Evolutionary conservation across 495 filamentous ascomycete species (phyloP).

Genomic region (Echria macrotheca): DNA sequence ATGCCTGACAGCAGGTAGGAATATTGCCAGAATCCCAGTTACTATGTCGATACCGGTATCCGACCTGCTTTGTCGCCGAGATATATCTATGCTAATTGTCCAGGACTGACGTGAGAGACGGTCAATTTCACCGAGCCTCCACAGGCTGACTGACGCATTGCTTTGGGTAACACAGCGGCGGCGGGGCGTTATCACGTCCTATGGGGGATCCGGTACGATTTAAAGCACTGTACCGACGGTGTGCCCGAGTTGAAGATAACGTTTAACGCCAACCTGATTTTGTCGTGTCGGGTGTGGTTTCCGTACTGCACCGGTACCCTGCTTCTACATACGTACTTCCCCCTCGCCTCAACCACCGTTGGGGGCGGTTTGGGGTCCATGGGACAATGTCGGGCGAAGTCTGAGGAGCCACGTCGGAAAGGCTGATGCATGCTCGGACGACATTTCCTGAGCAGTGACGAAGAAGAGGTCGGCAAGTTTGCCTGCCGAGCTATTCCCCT

Average conservation of each 20-base stretch:
- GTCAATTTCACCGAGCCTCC: no score
- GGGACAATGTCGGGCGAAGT: no score
- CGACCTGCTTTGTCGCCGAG: no score
- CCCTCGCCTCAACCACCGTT: not conserved
- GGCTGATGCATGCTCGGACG: no score
- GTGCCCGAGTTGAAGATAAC: not conserved
- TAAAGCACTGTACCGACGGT: not conserved
- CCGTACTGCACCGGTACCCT: constrained; percentile 2
- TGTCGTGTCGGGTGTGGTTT: not conserved
- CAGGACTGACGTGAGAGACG: constrained; percentile 4
- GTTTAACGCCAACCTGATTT: not conserved
- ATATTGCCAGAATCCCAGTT: no score
- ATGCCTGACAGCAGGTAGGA: no score
- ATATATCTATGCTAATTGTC: not conserved
- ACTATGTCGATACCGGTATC: not conserved
- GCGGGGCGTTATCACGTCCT: no score
- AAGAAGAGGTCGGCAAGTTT: no score
- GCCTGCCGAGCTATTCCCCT: no score
- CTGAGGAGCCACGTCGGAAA: not conserved
- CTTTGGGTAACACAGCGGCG: no score
- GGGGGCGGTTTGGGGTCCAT: constrained; percentile 1
- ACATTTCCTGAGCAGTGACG: no score
- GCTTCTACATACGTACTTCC: not conserved
- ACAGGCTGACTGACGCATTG: not conserved
- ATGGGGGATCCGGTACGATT: no score